A percentile compares a stretch with the other conserved stretches of the same genome.
phyloP scores from a whole-genome alignment of 2,329 filamentous ascomycete species.

The Pleomassaria siparia region DNA sequence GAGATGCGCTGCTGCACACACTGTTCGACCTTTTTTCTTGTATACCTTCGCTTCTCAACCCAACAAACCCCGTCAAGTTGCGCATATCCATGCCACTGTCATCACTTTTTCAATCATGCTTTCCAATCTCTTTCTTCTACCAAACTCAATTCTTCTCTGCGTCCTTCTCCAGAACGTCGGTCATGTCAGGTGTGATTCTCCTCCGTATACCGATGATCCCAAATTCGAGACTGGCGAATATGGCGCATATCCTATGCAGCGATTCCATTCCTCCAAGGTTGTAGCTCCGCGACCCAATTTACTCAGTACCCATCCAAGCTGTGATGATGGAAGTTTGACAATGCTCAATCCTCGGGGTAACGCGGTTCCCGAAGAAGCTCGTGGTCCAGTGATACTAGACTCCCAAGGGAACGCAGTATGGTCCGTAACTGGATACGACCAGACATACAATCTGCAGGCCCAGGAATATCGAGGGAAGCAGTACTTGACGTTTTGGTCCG shows the following conservation, averaged over 20 bases:
- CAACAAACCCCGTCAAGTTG: background rate
- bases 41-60: background rate
- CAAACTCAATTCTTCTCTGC: slow-evolving; percentile 10
- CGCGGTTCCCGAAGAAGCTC: slow-evolving; percentile 11
- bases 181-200: slow-evolving; percentile 9
- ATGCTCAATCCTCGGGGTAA: slow-evolving; percentile 14
- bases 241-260: slow-evolving; percentile 17
- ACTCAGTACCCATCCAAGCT: slow-evolving; percentile 8
- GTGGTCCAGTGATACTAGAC: slow-evolving; percentile 40
- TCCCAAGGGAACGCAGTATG: slow-evolving; percentile 36
- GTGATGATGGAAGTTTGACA: slow-evolving; percentile 10
- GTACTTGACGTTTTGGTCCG: slow-evolving; percentile 45
- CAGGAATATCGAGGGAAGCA: slow-evolving; percentile 38
- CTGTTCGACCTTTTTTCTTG: background rate
- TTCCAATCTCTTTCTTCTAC: slow-evolving; percentile 9
- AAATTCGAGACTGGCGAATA: slow-evolving; percentile 19
- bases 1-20: background rate
- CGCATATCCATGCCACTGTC: slow-evolving; percentile 1
- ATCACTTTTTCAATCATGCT: slow-evolving; percentile 7
- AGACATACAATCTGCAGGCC: slow-evolving; percentile 15
- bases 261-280: slow-evolving; percentile 10
- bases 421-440: slow-evolving; percentile 27
- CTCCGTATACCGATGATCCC: slow-evolving; percentile 14
- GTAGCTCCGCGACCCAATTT: slow-evolving; percentile 17
- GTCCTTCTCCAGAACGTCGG: slow-evolving; percentile 8